Base-by-base conservation (phyloP, 83 land plant genomes). In the Diphasiastrum complanatum region DNA sequence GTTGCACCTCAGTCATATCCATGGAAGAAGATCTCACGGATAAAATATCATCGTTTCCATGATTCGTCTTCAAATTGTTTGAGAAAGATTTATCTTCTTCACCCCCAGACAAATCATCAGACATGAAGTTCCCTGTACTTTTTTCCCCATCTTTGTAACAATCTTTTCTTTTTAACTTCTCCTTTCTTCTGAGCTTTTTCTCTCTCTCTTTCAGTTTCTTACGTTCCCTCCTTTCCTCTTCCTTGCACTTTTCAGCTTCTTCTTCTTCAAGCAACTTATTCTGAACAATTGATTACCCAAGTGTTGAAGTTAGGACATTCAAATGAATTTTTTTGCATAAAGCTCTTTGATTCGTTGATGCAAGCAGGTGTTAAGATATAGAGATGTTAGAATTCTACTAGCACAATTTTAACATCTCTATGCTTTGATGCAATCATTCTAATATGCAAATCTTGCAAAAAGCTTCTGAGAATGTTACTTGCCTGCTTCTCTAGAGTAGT, bases 401-500 rank as follows among this genome's bases (percentile, higher is more conserved):
- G n/a, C n/a, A n/a, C n/a, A n/a, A n/a, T n/a, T n/a, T n/a, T n/a
- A n/a, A n/a, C n/a, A n/a, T n/a, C n/a, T n/a, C n/a, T n/a, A n/a
- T n/a, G n/a, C n/a, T n/a, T 5, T 18, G 51, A 5, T 18, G n/a
- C 51, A 49, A 49, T 18, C 51, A 49, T 24, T 40, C 12, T 40
- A 40, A 40, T 8, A 16, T 8, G 16, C 33, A 10, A 38, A 31
- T 11, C 31, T 4, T 4, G 25, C 19, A 47, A 45, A 56, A 26
- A 19, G 16, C 32, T 3, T 18, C 20, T 28, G 6, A 31, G 57
- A 6, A 38, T 27, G 29, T 29, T 54, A 40, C 49, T 30, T 16
- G 86, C 99, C 97, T 95, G 99, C 63, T 89, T 95, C 70, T 95
- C 97, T 51, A 95, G 66, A 1, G 97, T 86, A 38, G 86, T 79